Evolutionary conservation across 305 asterid genomes (phyloP), one percentile per base, ranked within the genome.

Genomic region (Salvia sclarea): DNA sequence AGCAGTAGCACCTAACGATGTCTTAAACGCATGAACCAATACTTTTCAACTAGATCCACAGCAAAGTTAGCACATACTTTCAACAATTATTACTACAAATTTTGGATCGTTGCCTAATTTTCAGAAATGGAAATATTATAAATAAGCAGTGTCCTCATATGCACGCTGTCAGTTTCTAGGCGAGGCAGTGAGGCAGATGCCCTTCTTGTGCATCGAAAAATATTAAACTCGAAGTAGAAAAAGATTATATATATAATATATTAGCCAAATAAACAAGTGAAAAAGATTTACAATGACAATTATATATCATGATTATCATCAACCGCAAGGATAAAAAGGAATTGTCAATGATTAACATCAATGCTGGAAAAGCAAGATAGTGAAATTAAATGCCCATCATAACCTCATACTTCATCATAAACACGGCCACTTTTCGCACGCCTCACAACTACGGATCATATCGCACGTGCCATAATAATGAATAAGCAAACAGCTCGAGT

Each of bases 381-480:
- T 0, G 1, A 67, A 49, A 40, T 4, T 1, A 64, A 68, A 40
- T 11, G 48, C 33, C 18, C 49, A 30, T 50, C 57, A 52, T 47
- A 31, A 45, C 33, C 71, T 25, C 10, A 14, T 48, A 64, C 72
- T 63, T 55, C 62, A 33, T 37, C n/a, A 24, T 20, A 41, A 41
- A 12, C 54, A 33, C 41, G 4, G 33, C 21, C 35, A 49, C 25
- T 40, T 17, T 38, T 9, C 25, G 64, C 75, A 54, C 21, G 37
- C 61, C 37, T 38, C 16, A 25, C 25, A 2, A 57, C 30, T 25
- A 35, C 13, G 49, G 40, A 38, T 38, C 37, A 17, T 25, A 61
- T 50, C 48, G 22, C 75, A 62, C 43, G 48, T 64, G 70, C 40
- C 66, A 38, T 35, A 40, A 58, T 44, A 48, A 57, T 44, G 37